Conservation (phyloP, 805 yeast species). For the Lipomyces yamanashiensis region DNA sequence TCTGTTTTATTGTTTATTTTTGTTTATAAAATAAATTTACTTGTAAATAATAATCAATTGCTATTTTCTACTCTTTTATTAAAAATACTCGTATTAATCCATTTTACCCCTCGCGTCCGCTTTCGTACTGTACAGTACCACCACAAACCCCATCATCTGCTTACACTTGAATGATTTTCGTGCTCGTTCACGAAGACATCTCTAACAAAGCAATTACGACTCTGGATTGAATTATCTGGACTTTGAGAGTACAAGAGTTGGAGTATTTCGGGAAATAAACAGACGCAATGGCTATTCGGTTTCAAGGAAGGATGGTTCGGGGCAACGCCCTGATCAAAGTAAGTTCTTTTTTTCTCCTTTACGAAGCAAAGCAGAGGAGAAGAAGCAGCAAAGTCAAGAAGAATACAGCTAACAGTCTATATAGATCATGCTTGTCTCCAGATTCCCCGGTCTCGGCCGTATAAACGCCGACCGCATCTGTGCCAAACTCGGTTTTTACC, state of each 20-base stretch:
- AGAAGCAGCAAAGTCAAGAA: not conserved
- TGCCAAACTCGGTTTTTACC: conserved; percentile 88
- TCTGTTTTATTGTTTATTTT: too few relatives aligned
- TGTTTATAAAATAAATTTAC: too few relatives aligned
- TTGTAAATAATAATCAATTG: too few relatives aligned
- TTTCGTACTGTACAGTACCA: not conserved
- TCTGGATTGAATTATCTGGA: too few relatives aligned
- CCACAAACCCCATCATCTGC: not conserved
- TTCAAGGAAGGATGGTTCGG: conserved; percentile 37
- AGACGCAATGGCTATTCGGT: conserved; percentile 11
- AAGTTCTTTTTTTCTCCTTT: not conserved
- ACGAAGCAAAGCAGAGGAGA: not conserved
- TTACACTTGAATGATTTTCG: too few relatives aligned
- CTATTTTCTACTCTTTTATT: too few relatives aligned
- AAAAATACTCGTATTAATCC: too few relatives aligned
- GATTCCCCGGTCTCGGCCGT: conserved; percentile 86
- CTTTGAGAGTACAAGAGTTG: too few relatives aligned
- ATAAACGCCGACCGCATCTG: conserved; percentile 74
- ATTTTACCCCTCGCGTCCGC: not conserved
- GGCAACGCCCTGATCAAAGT: conserved; percentile 38
- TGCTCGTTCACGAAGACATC: too few relatives aligned
- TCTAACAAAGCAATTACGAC: too few relatives aligned
- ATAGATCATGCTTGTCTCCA: conserved; percentile 72
- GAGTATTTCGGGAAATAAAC: too few relatives aligned
- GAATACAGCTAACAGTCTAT: not conserved